Base-by-base conservation (phyloP, 805 yeast species). In the Kuraishia cidri region DNA sequence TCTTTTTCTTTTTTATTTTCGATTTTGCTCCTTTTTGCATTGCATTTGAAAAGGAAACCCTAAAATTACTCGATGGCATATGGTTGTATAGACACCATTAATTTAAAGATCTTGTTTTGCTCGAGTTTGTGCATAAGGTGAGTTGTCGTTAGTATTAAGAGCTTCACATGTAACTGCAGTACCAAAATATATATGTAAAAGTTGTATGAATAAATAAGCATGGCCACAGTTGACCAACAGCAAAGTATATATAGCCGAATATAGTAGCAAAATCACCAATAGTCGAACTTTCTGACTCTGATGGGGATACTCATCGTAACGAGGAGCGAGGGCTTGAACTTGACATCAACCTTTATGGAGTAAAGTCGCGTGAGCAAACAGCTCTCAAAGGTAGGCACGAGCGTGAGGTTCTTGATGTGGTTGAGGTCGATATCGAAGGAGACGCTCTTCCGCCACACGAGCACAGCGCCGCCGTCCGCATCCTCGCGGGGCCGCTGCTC, bases 311-410 rank as follows among this genome's bases (percentile, higher is more conserved):
- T 19, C 15, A 37, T 20, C 5, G 23, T 21, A 5, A 30, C 19
- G 19, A 11, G 21, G 10, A 29, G 34, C 14, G 7, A 20, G 10
- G 18, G 13, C 8, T 36, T 42, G 12, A 35, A 34, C 5, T 37
- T 25, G 10, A 45, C 25, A 2, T 35, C 35, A 5, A 49, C 31
- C 5, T 20, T 20, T 17, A 51, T 13, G 37, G 70, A 62, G 47
- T 79, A 78, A 12, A 67, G 50, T 46, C 86, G 62, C 4, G 78
- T 68, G n/a, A 76, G 59, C 35, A 72, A 52, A 50, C 86, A 79
- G 31, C 66, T 68, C 42, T 78, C 83, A 49, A 78, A 79, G 34
- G 66, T 66, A 1, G 86, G 86, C 12, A 74, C 48, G 34, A 79
- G 48, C 1, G 76, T 73, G 30, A 69, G 63, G 30, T 17, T 13